These are phyloP conservation scores for Fusarium vanettenii DNA, from an alignment of 2,329 filamentous ascomycete genomes.

Conservation along the genomic window DNA sequence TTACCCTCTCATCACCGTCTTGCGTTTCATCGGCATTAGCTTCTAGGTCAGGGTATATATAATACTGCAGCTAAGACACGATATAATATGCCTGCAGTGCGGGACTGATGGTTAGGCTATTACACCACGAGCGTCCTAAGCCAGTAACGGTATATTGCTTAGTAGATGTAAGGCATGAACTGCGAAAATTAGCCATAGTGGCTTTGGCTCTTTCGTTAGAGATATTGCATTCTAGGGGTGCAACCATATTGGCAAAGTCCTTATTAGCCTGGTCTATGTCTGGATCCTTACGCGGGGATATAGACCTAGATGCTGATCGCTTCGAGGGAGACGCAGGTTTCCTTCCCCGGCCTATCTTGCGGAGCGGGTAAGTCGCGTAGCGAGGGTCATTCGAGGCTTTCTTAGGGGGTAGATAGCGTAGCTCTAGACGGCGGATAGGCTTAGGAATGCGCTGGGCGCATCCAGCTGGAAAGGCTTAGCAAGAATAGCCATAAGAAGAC, in stretches of 20 bases:
- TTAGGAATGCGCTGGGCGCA: too few relatives aligned
- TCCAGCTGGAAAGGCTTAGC: too few relatives aligned
- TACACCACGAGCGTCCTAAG: neutral
- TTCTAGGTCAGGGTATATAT: neutral
- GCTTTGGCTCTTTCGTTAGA: neutral
- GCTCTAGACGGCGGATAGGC: too few relatives aligned
- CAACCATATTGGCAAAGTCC: neutral
- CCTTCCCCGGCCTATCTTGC: neutral
- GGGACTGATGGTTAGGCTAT: neutral
- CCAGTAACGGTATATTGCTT: neutral
- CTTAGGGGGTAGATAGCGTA: too few relatives aligned
- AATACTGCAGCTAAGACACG: neutral
- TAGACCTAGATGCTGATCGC: constrained; percentile 3
- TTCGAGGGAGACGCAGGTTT: neutral
- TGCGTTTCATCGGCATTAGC: neutral
- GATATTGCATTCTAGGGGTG: neutral
- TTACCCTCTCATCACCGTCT: neutral
- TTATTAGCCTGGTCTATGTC: neutral
- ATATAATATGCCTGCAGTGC: neutral
- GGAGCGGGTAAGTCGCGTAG: neutral
- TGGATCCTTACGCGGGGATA: neutral
- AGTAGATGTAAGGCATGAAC: neutral
- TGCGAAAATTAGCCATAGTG: neutral
- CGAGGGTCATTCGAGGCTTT: too few relatives aligned
- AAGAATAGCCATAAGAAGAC: too few relatives aligned